Base-by-base conservation (phyloP, 192 early-diverging fungal genomes). In the Coemansia sp. region DNA sequence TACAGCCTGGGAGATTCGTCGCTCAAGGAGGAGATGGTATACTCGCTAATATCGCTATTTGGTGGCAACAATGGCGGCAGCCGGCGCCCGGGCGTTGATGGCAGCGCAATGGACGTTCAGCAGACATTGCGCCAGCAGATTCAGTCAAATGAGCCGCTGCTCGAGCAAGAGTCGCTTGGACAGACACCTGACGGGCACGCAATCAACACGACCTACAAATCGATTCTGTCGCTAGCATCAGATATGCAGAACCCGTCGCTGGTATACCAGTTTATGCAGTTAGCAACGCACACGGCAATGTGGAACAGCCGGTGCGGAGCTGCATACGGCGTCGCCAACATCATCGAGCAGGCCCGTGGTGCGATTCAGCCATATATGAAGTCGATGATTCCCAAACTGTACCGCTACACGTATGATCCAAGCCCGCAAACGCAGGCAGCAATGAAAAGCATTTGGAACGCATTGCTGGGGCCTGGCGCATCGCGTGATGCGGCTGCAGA, bases 161-260 rank as follows among this genome's bases (percentile, higher is more conserved):
- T 75, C 47, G 68, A 70, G 29, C 62, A 75, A 27, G 64, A 66
- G 24, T 62, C 64, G 7, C 61, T 75, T 16, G 74, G 68, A 1
- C 64, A 69, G 52, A 75, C 67, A 50, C 74, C 68, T 2, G 68
- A 74, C 22, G 71, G 62, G 3, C 67, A 69, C 18, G 32, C 68
- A 37, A 54, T 71, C 4, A 73, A 74, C 57, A 84, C 89, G 8
- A 91, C 89, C 3, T 92, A 90, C 68, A 85, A 90, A 72, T 89
- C 87, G 19, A 85, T 98, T 29, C 82, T 93, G 50, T 92, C 90
- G 3, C 81, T 98, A n/a, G 94, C 96, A 0, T 87, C 89, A 14
- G 96, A 96, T 43, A 87, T 98, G 85, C 94, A 93, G 57, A 92
- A 95, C 47, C 94, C 96, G 3, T 92, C 96, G 53, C 78, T 98